Base-by-base conservation (phyloP, 2,329 filamentous ascomycete species). In the Stagonosporopsis chrysanthemi region DNA sequence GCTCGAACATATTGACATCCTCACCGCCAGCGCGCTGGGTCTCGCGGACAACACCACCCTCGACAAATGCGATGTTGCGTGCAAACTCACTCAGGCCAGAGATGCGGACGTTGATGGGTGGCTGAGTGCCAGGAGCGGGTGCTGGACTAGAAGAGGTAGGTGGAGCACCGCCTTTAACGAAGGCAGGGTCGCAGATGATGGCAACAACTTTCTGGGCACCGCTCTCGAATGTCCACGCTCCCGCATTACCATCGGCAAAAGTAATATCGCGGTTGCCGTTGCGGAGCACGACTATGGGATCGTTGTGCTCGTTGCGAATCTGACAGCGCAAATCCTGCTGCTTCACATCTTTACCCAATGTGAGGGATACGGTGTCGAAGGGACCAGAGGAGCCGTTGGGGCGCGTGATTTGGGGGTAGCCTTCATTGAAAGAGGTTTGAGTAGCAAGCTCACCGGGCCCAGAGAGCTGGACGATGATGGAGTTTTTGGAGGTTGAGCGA, bases 281-380 rank as follows among this genome's bases (percentile, higher is more conserved):
- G 22, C 63, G 61, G 12, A 48, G 26, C 12, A 52, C 54, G 6
- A 40, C 40, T 38, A 64, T 61, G 23, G 56, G 43, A 17, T 52
- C n/a, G 38, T 59, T 55, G 4, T 45, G 24, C 8, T 51, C 40
- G 35, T 60, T 46, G 23, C 47, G 49, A 7, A 62, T 50, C 31
- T 59, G 44, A 55, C 63, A 65, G 35, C 63, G 60, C n/a, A 62
- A 41, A n/a, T 31, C 51, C 49, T 62, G 55, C 29, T 62, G 52
- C 40, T 60, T 40, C 12, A 58, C 58, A 19, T 31, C 36, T 26
- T 50, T 35, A 36, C 58, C 63, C 15, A 65, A 39, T 6, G 29
- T 22, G 22, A 65, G 45, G 4, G 41, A 31, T 19, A 65, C 54
- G 14, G 55, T 55, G 24, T 63, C 39, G 36, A 41, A 63, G 22